Evolutionary conservation across 768 basidiomycete species (phyloP).

Genomic region (Pulveroboletus sp.): DNA sequence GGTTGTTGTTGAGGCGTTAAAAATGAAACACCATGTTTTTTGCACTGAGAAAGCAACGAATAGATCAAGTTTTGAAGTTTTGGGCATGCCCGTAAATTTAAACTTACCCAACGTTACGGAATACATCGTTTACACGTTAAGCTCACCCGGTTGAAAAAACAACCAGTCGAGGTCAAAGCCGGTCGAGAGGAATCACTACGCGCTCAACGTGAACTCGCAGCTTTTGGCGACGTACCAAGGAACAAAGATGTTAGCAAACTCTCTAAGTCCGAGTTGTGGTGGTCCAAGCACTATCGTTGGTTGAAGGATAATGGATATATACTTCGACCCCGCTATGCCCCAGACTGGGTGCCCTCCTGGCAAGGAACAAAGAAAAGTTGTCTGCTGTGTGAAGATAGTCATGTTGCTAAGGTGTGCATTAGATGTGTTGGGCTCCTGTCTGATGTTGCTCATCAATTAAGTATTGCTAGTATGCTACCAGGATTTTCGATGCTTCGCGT

Average conservation of each 20-base stretch:
- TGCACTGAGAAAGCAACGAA: too few relatives aligned
- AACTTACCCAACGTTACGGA: too few relatives aligned
- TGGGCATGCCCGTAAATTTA: too few relatives aligned
- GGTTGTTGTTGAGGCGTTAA: too few relatives aligned
- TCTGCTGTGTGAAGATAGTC: too few relatives aligned
- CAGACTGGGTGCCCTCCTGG: too few relatives aligned
- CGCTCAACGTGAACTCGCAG: not conserved
- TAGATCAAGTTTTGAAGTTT: too few relatives aligned
- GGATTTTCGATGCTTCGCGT: slow-evolving; percentile 29
- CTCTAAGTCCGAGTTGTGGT: slow-evolving; percentile 7
- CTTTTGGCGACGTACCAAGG: not conserved
- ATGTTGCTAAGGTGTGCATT: not conserved
- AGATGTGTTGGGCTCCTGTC: not conserved
- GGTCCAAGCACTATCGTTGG: slow-evolving; percentile 1
- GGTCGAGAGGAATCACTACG: not conserved
- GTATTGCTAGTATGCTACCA: slow-evolving; percentile 1
- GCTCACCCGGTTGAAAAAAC: not conserved
- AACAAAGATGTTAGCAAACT: not conserved
- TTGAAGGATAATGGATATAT: too few relatives aligned
- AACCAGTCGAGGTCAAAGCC: not conserved
- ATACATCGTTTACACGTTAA: too few relatives aligned
- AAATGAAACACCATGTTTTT: too few relatives aligned
- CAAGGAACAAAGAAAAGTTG: too few relatives aligned
- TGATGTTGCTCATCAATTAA: slow-evolving; percentile 15
- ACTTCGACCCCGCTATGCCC: too few relatives aligned